phyloP scores from a whole-genome alignment of 306 rosid genomes.

The Crataegus laevigata region DNA sequence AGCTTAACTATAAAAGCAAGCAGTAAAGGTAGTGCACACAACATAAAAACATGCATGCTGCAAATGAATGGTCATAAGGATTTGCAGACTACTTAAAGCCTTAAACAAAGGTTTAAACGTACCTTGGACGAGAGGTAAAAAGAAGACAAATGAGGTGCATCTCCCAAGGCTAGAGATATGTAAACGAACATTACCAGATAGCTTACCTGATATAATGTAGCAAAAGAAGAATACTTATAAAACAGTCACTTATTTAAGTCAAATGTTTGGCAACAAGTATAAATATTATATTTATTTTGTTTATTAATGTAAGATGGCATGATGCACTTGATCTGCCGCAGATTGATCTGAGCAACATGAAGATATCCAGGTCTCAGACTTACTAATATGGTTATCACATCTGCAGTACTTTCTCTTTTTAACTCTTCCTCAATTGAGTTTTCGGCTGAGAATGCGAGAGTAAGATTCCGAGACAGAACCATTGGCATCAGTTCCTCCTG shows the following conservation, averaged over 20 bases:
- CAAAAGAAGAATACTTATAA: conserved; percentile 8
- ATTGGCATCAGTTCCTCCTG: conserved; percentile 85
- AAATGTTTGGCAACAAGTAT: neutral
- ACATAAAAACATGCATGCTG: neutral
- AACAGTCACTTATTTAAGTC: neutral
- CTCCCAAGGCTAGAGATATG: conserved; percentile 86
- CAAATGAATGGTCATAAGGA: neutral
- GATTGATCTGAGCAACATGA: neutral
- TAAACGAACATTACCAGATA: conserved; percentile 93
- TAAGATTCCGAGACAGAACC: conserved; percentile 74
- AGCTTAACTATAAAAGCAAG: neutral
- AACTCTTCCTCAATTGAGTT: conserved; percentile 94
- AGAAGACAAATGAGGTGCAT: conserved; percentile 46
- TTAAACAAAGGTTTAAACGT: conserved; percentile 1
- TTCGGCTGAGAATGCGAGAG: conserved; percentile 82
- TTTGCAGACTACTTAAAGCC: neutral
- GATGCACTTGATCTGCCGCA: conserved; percentile 4
- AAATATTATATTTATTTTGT: neutral
- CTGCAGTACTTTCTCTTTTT: conserved; percentile 97
- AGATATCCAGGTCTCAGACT: conserved; percentile 17
- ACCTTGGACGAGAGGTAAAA: conserved; percentile 92
- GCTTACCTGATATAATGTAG: conserved; percentile 62
- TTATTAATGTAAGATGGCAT: neutral
- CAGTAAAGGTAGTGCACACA: neutral
- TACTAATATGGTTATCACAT: conserved; percentile 80